Conservation (phyloP, 2,329 filamentous ascomycete genomes). For the Davidsoniella eucalypti region DNA sequence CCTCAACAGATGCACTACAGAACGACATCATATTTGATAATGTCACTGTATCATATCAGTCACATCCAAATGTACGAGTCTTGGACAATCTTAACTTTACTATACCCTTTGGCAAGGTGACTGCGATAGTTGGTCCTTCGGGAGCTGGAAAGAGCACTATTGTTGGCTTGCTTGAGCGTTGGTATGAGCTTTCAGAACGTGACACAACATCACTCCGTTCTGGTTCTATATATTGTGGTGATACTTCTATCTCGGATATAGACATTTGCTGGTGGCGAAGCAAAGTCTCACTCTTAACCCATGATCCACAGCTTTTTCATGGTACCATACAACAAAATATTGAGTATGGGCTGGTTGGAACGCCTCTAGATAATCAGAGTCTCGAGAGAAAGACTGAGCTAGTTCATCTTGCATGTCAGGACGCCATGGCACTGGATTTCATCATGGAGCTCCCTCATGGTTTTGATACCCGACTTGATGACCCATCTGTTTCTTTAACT, state of each 20-base stretch:
- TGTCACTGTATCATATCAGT: conserved; percentile 60
- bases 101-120: conserved; percentile 48
- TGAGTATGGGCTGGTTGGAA: conserved; percentile 25
- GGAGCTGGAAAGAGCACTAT: conserved; percentile 63
- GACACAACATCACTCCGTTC: conserved; percentile 17
- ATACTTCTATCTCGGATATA: conserved; percentile 36
- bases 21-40: conserved; percentile 43
- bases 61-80: conserved; percentile 45
- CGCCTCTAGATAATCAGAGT: conserved; percentile 25
- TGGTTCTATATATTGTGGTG: conserved; percentile 30
- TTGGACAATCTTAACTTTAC: conserved; percentile 40
- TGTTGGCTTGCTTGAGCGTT: conserved; percentile 52
- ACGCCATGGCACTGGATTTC: conserved; percentile 36
- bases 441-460: conserved; percentile 30
- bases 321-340: conserved; percentile 40
- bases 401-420: conserved; percentile 30
- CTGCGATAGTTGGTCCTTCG: conserved; percentile 57
- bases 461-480: conserved; percentile 28
- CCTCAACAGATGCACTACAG: conserved; percentile 26
- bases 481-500: conserved; percentile 37
- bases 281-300: conserved; percentile 49
- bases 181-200: conserved; percentile 37
- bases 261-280: conserved; percentile 47
- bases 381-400: conserved; percentile 34
- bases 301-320: conserved; percentile 54